Evolutionary conservation across 2,329 filamentous ascomycete species (phyloP).

Genomic region (Paecilomyces sp.): DNA sequence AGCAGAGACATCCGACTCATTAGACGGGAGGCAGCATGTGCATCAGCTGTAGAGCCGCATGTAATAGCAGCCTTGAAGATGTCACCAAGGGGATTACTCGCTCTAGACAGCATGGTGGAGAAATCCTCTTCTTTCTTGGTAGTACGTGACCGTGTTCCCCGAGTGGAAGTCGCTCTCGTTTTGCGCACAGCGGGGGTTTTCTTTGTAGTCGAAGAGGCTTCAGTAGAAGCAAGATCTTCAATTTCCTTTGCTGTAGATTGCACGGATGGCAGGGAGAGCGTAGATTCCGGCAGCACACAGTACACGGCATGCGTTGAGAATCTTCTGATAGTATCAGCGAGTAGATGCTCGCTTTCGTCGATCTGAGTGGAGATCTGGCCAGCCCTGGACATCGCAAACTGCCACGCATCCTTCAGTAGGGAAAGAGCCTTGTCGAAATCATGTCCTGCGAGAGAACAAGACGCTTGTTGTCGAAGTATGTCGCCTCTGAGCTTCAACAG

Average conservation of each 20-base stretch:
- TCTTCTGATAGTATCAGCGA: conserved; percentile 31
- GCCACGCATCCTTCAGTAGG: conserved; percentile 38
- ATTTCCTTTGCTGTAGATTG: conserved; percentile 21
- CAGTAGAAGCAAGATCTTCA: conserved; percentile 33
- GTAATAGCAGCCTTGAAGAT: conserved; percentile 25
- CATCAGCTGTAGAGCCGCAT: conserved; percentile 33
- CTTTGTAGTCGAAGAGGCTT: conserved; percentile 25
- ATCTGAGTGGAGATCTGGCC: conserved; percentile 54
- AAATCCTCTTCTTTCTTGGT: conserved; percentile 28
- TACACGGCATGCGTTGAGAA: conserved; percentile 78
- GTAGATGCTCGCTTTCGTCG: conserved; percentile 28
- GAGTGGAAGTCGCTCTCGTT: conserved; percentile 18
- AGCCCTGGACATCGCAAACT: conserved; percentile 37
- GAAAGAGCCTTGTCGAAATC: conserved; percentile 52
- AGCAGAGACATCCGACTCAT: conserved; percentile 37
- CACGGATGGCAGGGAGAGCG: conserved; percentile 75
- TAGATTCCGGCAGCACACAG: conserved; percentile 86
- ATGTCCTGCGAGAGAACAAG: conserved; percentile 38
- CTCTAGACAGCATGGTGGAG: conserved; percentile 27
- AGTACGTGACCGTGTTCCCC: conserved; percentile 18
- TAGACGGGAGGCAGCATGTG: conserved; percentile 29
- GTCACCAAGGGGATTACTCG: conserved; percentile 24
- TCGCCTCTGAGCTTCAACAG: conserved; percentile 40
- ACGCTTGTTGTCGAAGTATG: conserved; percentile 46
- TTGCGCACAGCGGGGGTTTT: conserved; percentile 18